Conservation (phyloP, 108 stramenopile genomes). For the Nitzschia sp. region DNA sequence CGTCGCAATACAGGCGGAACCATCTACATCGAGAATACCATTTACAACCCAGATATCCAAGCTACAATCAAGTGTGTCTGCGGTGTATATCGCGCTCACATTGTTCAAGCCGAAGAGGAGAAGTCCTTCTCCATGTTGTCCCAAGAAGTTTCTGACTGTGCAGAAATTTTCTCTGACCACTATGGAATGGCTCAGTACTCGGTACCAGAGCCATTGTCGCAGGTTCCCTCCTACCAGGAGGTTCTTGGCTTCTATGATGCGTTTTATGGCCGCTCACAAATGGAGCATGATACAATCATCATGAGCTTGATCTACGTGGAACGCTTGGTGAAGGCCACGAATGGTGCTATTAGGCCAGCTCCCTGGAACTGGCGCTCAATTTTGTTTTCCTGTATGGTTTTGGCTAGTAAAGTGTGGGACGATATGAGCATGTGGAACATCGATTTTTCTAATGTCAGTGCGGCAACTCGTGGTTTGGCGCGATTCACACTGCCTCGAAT, state of each 20-base stretch:
- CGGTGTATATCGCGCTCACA: constrained; percentile 85
- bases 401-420: constrained; percentile 96
- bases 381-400: constrained; percentile 89
- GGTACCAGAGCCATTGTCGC: neutral
- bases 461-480: constrained; percentile 24
- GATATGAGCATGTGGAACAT: constrained; percentile 96
- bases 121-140: neutral
- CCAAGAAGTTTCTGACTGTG: neutral
- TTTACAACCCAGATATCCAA: constrained; percentile 89
- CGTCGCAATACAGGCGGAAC: constrained; percentile 91
- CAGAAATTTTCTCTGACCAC: constrained; percentile 1
- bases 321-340: constrained; percentile 87
- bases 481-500: constrained; percentile 83
- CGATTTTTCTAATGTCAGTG: constrained; percentile 83
- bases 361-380: constrained; percentile 88
- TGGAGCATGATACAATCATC: constrained; percentile 95
- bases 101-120: constrained; percentile 53
- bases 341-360: constrained; percentile 64
- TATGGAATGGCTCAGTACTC: neutral
- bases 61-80: constrained; percentile 94
- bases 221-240: constrained; percentile 63
- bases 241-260: constrained; percentile 76
- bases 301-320: constrained; percentile 95
- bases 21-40: constrained; percentile 82
- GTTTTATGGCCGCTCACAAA: constrained; percentile 79